phyloP scores from a whole-genome alignment of 179 eudicot genomes.

The Silene noctiflora region DNA sequence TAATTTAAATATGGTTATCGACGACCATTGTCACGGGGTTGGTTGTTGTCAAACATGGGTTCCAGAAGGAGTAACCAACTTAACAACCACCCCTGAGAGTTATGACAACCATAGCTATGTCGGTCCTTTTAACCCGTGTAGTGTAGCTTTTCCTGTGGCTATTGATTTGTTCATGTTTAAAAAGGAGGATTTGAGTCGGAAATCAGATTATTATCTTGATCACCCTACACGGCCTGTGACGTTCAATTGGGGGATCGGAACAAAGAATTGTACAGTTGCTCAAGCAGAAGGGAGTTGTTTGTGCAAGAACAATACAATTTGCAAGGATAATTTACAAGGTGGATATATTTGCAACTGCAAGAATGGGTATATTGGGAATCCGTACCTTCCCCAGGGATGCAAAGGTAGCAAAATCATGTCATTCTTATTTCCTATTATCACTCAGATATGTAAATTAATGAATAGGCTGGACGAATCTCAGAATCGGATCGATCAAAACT shows the following conservation, averaged over 20 bases:
- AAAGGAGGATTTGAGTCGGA: not conserved
- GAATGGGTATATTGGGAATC: constrained; percentile 25
- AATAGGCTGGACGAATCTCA: no score
- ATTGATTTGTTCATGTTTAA: constrained; percentile 11
- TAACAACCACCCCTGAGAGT: not conserved
- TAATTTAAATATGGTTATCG: not conserved
- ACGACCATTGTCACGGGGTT: constrained; percentile 29
- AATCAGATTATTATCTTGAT: not conserved
- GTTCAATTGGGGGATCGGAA: constrained; percentile 32
- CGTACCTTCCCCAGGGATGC: constrained; percentile 34
- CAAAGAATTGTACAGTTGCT: constrained; percentile 7
- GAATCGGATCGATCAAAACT: no score
- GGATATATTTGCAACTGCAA: constrained; percentile 37
- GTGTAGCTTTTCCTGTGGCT: constrained; percentile 26
- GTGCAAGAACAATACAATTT: constrained; percentile 17
- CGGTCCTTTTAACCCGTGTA: constrained; percentile 21
- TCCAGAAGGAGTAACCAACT: constrained; percentile 25
- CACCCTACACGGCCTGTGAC: constrained; percentile 12
- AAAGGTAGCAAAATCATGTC: constrained; percentile 22
- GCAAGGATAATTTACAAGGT: constrained; percentile 6
- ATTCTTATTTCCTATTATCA: no score
- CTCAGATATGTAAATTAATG: no score
- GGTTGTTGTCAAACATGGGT: constrained; percentile 36
- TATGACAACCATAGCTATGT: constrained; percentile 10
- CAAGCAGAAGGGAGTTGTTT: constrained; percentile 8